Evolutionary conservation across 1,284 basidiomycete species (phyloP), one percentile per base, ranked within the genome.

Genomic region (Leccinum variabile): DNA sequence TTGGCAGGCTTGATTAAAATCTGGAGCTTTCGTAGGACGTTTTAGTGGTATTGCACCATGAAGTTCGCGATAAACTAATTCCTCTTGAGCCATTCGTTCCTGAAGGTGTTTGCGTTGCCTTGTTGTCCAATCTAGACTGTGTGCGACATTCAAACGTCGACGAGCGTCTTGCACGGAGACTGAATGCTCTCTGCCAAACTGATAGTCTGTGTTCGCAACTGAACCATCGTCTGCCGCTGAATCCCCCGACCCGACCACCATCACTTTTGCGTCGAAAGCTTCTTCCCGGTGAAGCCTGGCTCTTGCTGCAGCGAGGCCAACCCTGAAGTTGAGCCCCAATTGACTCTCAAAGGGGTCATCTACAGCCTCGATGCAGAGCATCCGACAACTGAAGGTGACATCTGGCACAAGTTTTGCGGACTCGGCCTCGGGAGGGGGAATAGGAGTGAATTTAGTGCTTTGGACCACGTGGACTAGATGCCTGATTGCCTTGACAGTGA

Each of bases 301-400:
- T 59, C 82, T 83, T 57, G 90, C 88, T 63, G 95, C 95, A 55
- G 88, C 85, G 44, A 85, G 77, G 0, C 95, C 95, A 37, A 88
- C 85, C 60, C 86, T 83, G 83, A 88, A 94, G 41, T 95, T 91
- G 13, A 92, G 80, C 56, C 88, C 91, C 37, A 98, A 76, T 65
- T 83, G 86, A 28, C 87, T 86, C 76, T 99, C 97, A 61, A 98
- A 86, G 0, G 89, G 85, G 71, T 97, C 92, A 73, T 99, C 97
- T 28, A 88, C 85, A n/a, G 89, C 90, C 75, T 98, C 95, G 5
- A 95, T 74, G 69, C 84, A 84, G 52, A 94, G 66, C 55, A 79
- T 80, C 28, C 84, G 80, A 49, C 96, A 77, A 37, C 77, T 81
- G 59, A 98, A 73, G 3, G 78, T 78, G 50, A 97, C 70, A 54